phyloP scores from a whole-genome alignment of 495 filamentous ascomycete species.

The Penicillium mononematosum region DNA sequence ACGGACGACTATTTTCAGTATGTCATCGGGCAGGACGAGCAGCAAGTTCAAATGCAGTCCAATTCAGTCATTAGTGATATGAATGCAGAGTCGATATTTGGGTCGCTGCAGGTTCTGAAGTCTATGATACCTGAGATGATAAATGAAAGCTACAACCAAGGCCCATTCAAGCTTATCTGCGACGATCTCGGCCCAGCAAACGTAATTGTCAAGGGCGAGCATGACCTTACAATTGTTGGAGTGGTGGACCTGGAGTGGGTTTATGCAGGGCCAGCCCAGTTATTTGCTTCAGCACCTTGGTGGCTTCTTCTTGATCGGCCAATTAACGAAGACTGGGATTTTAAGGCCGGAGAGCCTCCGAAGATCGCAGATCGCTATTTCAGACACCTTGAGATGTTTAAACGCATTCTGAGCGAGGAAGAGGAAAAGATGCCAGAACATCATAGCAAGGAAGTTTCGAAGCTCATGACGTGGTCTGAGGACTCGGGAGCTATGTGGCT shows the following conservation, averaged over 20 bases:
- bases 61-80: too few relatives aligned
- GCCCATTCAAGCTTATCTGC: background rate
- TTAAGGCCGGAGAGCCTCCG: too few relatives aligned
- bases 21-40: too few relatives aligned
- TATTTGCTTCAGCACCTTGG: background rate
- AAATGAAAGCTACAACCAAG: too few relatives aligned
- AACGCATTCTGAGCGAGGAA: too few relatives aligned
- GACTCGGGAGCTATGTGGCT: background rate
- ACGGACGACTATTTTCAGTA: too few relatives aligned
- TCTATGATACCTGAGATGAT: too few relatives aligned
- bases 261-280: background rate
- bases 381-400: too few relatives aligned
- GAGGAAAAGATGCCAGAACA: background rate
- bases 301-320: constrained; percentile 6
- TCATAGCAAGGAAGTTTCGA: background rate
- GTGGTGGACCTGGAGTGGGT: constrained; percentile 5
- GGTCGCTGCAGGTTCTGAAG: too few relatives aligned
- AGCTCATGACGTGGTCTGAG: background rate
- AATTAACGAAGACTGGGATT: background rate
- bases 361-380: too few relatives aligned
- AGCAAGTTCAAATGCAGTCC: too few relatives aligned
- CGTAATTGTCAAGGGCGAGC: background rate
- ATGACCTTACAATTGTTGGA: background rate
- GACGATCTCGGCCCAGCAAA: constrained; percentile 6
- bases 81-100: too few relatives aligned